Evolutionary conservation across 2,329 filamentous ascomycete species (phyloP).

Genomic region (Beauveria bassiana): DNA sequence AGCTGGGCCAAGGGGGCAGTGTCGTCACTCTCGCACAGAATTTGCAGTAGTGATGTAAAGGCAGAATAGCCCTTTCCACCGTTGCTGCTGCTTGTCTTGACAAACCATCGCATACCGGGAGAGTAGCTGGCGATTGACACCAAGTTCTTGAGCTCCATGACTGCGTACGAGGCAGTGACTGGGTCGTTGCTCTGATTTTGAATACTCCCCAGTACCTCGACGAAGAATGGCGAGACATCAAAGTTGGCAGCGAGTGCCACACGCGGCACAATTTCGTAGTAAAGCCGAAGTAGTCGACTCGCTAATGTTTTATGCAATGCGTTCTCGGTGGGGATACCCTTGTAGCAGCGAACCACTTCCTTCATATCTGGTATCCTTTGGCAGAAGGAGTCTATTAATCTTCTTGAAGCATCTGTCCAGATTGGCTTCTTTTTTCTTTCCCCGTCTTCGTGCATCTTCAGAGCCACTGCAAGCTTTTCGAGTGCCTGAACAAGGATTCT

Average conservation of each 20-base stretch:
- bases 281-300: slow-evolving; percentile 73
- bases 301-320: slow-evolving; percentile 69
- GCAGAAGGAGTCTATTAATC: slow-evolving; percentile 67
- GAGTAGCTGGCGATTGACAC: slow-evolving; percentile 74
- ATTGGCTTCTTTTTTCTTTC: slow-evolving; percentile 31
- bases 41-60: slow-evolving; percentile 60
- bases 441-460: slow-evolving; percentile 51
- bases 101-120: slow-evolving; percentile 84
- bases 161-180: slow-evolving; percentile 44
- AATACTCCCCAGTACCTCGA: slow-evolving; percentile 56
- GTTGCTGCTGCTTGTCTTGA: slow-evolving; percentile 54
- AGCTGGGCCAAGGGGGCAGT: slow-evolving; percentile 35
- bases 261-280: slow-evolving; percentile 75
- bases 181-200: slow-evolving; percentile 45
- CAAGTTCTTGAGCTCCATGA: slow-evolving; percentile 74
- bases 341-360: slow-evolving; percentile 68
- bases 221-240: slow-evolving; percentile 73
- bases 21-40: slow-evolving; percentile 25
- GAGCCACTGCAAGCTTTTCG: slow-evolving; percentile 61
- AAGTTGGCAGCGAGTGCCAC: slow-evolving; percentile 77
- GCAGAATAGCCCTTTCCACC: slow-evolving; percentile 45
- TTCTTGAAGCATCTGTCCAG: slow-evolving; percentile 63
- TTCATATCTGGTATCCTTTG: slow-evolving; percentile 75
- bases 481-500: slow-evolving; percentile 72
- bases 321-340: slow-evolving; percentile 59